Conservation (phyloP, 768 basidiomycete species). For the Phylloporus sp. region DNA sequence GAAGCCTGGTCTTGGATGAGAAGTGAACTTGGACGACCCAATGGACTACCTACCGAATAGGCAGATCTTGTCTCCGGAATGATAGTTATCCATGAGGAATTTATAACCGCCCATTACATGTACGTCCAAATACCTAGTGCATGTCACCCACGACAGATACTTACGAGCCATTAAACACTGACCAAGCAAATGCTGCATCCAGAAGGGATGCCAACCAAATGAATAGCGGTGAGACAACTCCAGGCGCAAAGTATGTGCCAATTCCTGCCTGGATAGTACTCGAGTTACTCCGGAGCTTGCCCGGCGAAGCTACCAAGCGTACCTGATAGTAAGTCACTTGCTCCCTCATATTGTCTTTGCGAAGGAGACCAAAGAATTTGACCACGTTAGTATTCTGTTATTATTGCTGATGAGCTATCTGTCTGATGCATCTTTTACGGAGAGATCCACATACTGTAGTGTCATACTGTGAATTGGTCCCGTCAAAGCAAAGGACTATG, state of each 20-base stretch:
- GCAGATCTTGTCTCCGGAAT: conserved; percentile 68
- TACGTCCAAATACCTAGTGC: conserved; percentile 58
- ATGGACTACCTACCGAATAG: conserved; percentile 51
- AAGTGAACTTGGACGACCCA: background rate
- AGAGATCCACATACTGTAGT: conserved; percentile 38
- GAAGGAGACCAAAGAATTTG: conserved; percentile 63
- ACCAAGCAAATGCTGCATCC: conserved; percentile 76
- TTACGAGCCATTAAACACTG: conserved; percentile 10
- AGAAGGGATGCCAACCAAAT: conserved; percentile 55
- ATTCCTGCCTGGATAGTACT: conserved; percentile 39
- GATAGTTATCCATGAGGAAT: conserved; percentile 78
- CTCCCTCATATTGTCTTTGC: conserved; percentile 48
- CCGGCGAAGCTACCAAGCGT: conserved; percentile 2
- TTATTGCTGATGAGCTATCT: background rate
- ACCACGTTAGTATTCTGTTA: conserved; percentile 64
- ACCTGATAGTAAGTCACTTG: conserved; percentile 76
- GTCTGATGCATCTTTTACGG: background rate
- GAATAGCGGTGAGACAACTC: conserved; percentile 61
- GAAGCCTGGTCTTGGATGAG: conserved; percentile 50
- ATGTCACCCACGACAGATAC: background rate
- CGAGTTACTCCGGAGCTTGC: background rate
- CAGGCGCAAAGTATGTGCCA: conserved; percentile 53
- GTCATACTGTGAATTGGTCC: conserved; percentile 54
- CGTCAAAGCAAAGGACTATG: conserved; percentile 68
- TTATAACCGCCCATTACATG: conserved; percentile 75